Conservation (phyloP, 2,329 filamentous ascomycete genomes). For the Curvularia sp. region DNA sequence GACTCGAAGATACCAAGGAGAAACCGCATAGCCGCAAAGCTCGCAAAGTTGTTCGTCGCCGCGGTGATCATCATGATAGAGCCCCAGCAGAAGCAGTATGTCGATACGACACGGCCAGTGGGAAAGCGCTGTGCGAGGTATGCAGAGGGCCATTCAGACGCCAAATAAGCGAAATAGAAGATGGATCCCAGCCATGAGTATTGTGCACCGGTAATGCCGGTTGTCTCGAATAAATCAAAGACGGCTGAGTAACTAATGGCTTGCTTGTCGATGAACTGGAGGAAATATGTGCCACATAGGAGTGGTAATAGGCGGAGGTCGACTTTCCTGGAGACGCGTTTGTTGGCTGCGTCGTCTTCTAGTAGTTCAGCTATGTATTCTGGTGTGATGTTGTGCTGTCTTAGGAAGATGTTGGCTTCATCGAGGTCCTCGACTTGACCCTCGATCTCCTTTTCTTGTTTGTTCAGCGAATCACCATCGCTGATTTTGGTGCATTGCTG, state of each 20-base stretch:
- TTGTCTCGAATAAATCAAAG: conserved; percentile 61
- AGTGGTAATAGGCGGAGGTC: conserved; percentile 61
- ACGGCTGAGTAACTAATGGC: conserved; percentile 62
- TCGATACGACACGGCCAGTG: conserved; percentile 43
- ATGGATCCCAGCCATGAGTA: conserved; percentile 64
- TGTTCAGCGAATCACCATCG: conserved; percentile 5
- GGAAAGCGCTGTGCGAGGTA: conserved; percentile 43
- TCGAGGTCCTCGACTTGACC: conserved; percentile 54
- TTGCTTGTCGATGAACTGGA: conserved; percentile 66
- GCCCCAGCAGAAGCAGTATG: conserved; percentile 28
- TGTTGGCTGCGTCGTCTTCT: conserved; percentile 49
- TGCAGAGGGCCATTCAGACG: conserved; percentile 30
- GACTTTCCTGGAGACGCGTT: conserved; percentile 54
- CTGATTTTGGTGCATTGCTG: neutral
- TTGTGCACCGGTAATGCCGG: conserved; percentile 55
- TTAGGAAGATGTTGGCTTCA: conserved; percentile 58
- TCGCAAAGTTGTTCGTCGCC: conserved; percentile 30
- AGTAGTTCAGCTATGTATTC: conserved; percentile 56
- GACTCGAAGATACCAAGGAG: conserved; percentile 35
- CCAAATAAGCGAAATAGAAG: conserved; percentile 59
- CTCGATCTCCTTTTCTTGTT: neutral
- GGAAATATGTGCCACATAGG: conserved; percentile 58
- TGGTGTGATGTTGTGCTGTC: conserved; percentile 56
- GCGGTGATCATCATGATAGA: conserved; percentile 28
- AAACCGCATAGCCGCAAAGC: conserved; percentile 28